Percentiles rank a stretch among this genome's conserved stretches.
Conservation (phyloP, 1,284 basidiomycete genomes). For the Heterobasidion annosum region DNA sequence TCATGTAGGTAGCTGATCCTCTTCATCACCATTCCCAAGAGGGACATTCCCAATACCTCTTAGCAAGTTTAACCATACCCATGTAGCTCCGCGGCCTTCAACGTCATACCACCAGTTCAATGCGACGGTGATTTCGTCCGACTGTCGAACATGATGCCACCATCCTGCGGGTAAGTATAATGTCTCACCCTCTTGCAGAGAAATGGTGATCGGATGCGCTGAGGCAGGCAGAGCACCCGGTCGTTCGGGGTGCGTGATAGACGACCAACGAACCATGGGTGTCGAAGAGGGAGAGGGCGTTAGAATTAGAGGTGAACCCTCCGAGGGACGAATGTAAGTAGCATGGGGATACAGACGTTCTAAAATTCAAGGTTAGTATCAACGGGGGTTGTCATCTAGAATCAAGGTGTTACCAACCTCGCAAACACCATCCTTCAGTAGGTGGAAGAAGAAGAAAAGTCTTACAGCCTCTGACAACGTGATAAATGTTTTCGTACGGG, state of each 20-base stretch:
- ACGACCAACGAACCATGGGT: slow-evolving; percentile 64
- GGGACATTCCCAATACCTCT: slow-evolving; percentile 33
- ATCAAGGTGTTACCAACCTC: slow-evolving; percentile 40
- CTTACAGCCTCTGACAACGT: slow-evolving; percentile 77
- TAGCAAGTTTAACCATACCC: slow-evolving; percentile 59
- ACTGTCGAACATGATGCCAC: slow-evolving; percentile 82
- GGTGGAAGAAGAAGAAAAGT: slow-evolving; percentile 82
- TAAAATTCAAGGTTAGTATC: slow-evolving; percentile 16
- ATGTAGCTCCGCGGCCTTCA: slow-evolving; percentile 59
- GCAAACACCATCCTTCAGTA: slow-evolving; percentile 74
- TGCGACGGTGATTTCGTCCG: slow-evolving; percentile 58
- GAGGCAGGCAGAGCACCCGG: slow-evolving; percentile 34
- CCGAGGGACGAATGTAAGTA: slow-evolving; percentile 38
- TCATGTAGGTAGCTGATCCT: too few species aligned
- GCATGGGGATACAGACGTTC: slow-evolving; percentile 67
- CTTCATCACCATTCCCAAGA: too few species aligned
- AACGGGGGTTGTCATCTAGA: slow-evolving; percentile 6
- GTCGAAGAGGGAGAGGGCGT: slow-evolving; percentile 30
- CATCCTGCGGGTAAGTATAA: slow-evolving; percentile 86
- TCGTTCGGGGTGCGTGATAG: slow-evolving; percentile 47
- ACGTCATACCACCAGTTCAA: slow-evolving; percentile 89
- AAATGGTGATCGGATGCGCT: slow-evolving; percentile 58
- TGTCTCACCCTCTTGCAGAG: slow-evolving; percentile 64
- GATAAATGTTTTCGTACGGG: slow-evolving; percentile 90
- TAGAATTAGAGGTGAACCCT: slow-evolving; percentile 30